A percentile compares a stretch with the other conserved stretches of the same genome.
Evolutionary conservation across 805 yeast species (phyloP).

Genomic region (Starmera amethionina): DNA sequence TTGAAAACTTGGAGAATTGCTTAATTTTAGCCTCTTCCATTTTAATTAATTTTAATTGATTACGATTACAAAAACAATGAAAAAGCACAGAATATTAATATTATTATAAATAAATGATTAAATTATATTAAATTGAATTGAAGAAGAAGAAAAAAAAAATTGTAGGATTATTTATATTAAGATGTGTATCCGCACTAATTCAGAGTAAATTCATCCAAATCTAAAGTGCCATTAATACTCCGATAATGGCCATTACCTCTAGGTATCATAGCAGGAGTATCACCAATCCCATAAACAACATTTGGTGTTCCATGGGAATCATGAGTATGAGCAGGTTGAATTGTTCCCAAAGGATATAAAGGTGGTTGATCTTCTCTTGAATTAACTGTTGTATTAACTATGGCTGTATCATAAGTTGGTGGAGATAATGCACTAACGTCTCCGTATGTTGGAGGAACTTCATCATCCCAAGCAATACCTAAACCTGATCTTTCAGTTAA

Average conservation of each 20-base stretch:
- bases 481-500: constrained; percentile 88
- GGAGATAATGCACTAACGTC: constrained; percentile 80
- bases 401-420: constrained; percentile 54
- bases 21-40: not conserved
- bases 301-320: constrained; percentile 19
- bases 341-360: constrained; percentile 16
- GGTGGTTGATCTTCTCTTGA: constrained; percentile 14
- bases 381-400: constrained; percentile 8
- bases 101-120: no score
- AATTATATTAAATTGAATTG: no score
- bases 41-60: no score
- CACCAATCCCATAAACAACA: constrained; percentile 34
- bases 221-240: constrained; percentile 16
- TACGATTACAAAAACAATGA: no score
- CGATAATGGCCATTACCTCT: constrained; percentile 16
- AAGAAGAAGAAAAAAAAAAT: no score
- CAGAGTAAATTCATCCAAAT: constrained; percentile 3
- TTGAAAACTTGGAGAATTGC: constrained; percentile 36
- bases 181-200: no score
- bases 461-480: constrained; percentile 98
- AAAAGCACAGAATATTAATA: no score
- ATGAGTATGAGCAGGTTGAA: constrained; percentile 16
- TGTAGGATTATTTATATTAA: no score
- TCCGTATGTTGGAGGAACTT: constrained; percentile 93
- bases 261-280: constrained; percentile 27